Base-by-base conservation (phyloP, 148 eudicot species). In the Diospyros lotus region DNA sequence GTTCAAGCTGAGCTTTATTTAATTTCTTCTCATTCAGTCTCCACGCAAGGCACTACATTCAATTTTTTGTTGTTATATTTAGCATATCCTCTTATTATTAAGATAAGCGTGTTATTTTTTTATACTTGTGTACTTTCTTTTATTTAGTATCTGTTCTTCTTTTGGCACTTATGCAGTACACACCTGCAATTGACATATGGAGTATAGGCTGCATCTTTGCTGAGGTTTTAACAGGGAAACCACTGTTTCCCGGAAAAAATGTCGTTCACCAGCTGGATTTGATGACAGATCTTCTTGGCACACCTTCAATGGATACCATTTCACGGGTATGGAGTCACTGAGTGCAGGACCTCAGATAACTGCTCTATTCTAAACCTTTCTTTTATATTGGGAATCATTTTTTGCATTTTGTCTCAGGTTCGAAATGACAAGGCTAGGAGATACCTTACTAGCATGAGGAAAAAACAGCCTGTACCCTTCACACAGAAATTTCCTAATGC, bases 181-280 rank as follows among this genome's bases (percentile, higher is more conserved):
- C 91, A 11, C 85, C 91, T 55, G 91, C 91, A 42, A 87, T 87
- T 51, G 91, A 87, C 73, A 83, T 87, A 75, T 87, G 91, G 91
- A 83, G 91, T 63, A 87, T 87, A 69, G 91, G 91, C 75, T 87
- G 91, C 82, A 87, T 87, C 63, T 87, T 87, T 79, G 91, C 91
- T 14, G 91, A 87, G 82, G 88, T 87, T 64, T 74, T 87, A 75
- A 85, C 85, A 18, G 88, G 91, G 77, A 87, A 83, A 68, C 91
- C 91, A 41, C 78, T 87, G 53, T 87, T 87, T 69, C 91, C 91
- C 59, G 91, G 91, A 56, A 87, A 87, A 82, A 87, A 82, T 78
- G 88, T 87, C 42, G 88, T 84, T 78, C 91, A 87, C 71, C 91
- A 87, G 80, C 81, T 87, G 73, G 91, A 87, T 81, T 70, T 87